Evolutionary conservation across 768 basidiomycete species (phyloP), one percentile per base, ranked within the genome.

Genomic region (Mycena rebaudengoi): DNA sequence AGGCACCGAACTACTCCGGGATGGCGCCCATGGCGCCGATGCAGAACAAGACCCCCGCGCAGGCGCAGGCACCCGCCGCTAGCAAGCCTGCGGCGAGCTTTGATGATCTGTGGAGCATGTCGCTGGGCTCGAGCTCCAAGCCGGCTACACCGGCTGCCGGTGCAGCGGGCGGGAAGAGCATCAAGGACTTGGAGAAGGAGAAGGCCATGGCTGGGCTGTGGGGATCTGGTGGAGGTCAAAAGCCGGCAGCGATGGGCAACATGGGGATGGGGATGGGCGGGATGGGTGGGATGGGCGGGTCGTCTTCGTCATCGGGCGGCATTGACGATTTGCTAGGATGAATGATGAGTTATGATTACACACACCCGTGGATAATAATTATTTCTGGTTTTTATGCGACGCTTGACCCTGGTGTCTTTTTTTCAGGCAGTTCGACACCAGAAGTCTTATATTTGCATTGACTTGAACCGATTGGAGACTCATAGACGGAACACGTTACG

Each of bases 91-190:
- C 74, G 59, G 78, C 85, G 59, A 89, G 88, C 70, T 98, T 97
- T 71, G 96, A 96, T 65, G 96, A 98, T 73, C 75, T 98, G 67
- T 98, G 93, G 92, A 86, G 86, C 21, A 83, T 95, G 83, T 92
- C 91, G 2, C 83, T 96, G 35, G 91, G 90, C 28, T 68, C 79
- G 8, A 62, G 75, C 8, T 61, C 75, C 13, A 69, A 66, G 69
- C 55, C 81, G 4, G 57, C 63, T 37, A 83, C 85, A 48, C 73
- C 85, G 3, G 73, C 76, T 20, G 72, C 73, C 2, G 62, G 69
- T 21, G 68, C 71, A 29, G 62, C 25, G 39, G 73, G 74, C 0
- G 81, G 82, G 37, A 95, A 95, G 82, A 92, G 90, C 43, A 96
- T 97, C 71, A 91, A 91, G 76, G 95, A 95, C 71, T 74, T 98